These are phyloP conservation scores for Coffea canephora DNA, from an alignment of 257 asterid species.

Conservation along the genomic window DNA sequence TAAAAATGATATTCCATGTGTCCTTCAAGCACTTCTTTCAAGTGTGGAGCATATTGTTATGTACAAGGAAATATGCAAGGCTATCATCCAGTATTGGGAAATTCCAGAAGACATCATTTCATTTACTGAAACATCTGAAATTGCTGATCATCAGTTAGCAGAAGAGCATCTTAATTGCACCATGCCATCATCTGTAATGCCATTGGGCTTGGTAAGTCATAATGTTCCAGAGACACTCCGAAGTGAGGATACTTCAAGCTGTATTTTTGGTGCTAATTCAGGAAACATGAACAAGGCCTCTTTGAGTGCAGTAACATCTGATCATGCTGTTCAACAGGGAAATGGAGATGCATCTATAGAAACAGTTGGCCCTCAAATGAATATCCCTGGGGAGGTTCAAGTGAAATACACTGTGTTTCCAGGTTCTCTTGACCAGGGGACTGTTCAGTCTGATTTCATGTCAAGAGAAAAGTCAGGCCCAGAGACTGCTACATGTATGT, in stretches of 20 bases:
- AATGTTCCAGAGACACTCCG: slow-evolving; percentile 8
- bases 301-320: slow-evolving; percentile 19
- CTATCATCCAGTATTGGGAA: slow-evolving; percentile 63
- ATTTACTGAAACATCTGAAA: slow-evolving; percentile 29
- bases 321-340: slow-evolving; percentile 15
- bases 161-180: slow-evolving; percentile 26
- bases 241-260: slow-evolving; percentile 37
- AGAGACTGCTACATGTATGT: slow-evolving; percentile 27
- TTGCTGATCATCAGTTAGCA: slow-evolving; percentile 23
- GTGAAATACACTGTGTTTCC: slow-evolving; percentile 23
- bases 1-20: slow-evolving; percentile 50
- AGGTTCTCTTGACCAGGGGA: slow-evolving; percentile 29
- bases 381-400: slow-evolving; percentile 19
- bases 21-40: slow-evolving; percentile 46
- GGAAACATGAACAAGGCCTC: slow-evolving; percentile 25
- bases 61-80: slow-evolving; percentile 67
- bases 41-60: slow-evolving; percentile 37
- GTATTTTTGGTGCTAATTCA: slow-evolving; percentile 27
- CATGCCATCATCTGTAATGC: slow-evolving; percentile 24
- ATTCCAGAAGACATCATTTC: slow-evolving; percentile 36
- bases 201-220: slow-evolving; percentile 28
- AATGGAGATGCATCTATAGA: slow-evolving; percentile 16
- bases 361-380: slow-evolving; percentile 20
- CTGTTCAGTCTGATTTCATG: slow-evolving; percentile 29
- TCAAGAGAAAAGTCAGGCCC: slow-evolving; percentile 36